Evolutionary conservation across 257 asterid genomes (phyloP).

Genomic region (Nicotiana undulata): DNA sequence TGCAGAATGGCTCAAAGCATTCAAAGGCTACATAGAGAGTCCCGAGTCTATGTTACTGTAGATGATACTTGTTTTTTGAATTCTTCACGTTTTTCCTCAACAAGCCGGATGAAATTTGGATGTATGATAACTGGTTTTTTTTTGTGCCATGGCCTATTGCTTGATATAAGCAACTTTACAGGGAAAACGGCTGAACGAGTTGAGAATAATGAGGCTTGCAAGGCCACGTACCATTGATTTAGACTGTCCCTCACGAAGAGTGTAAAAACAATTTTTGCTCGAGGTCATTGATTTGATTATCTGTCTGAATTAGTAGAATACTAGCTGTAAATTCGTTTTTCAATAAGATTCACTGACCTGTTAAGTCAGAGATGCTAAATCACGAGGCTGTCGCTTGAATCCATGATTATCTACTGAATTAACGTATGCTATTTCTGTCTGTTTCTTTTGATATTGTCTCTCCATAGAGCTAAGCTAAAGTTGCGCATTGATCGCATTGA

Average conservation of each 20-base stretch:
- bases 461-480: no score
- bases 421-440: background rate
- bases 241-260: background rate
- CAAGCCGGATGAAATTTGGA: background rate
- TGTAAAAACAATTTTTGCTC: background rate
- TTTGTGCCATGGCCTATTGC: background rate
- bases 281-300: background rate
- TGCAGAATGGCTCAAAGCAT: slow-evolving; percentile 98
- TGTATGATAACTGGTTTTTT: slow-evolving; percentile 4
- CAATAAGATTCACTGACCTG: background rate
- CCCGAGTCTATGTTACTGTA: slow-evolving; percentile 89
- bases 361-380: background rate
- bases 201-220: slow-evolving; percentile 7
- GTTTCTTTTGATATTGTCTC: background rate
- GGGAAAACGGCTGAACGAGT: background rate
- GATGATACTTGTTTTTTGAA: slow-evolving; percentile 8
- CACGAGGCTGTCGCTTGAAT: background rate
- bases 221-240: background rate
- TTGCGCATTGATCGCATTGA: no score
- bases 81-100: slow-evolving; percentile 15
- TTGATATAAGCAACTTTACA: background rate
- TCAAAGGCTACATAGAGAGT: slow-evolving; percentile 90
- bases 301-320: background rate
- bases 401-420: background rate
- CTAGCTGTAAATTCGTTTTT: background rate